These are phyloP conservation scores for Hydrangea macrophylla DNA, from an alignment of 148 eudicot genomes.

Conservation along the genomic window DNA sequence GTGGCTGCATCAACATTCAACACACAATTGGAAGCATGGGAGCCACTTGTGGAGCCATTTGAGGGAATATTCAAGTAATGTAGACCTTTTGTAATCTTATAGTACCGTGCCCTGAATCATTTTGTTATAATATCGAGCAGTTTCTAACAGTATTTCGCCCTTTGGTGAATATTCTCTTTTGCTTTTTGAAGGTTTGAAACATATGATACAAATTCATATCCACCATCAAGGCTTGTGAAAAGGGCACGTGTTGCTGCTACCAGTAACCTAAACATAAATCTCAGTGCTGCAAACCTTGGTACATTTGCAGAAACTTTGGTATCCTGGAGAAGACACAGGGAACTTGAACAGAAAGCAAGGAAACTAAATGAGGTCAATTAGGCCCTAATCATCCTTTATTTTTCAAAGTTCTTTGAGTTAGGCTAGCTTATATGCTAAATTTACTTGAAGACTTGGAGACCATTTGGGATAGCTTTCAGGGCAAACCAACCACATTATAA, in stretches of 20 bases:
- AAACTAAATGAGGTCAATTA: constrained; percentile 61
- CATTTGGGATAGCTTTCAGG: too few species aligned
- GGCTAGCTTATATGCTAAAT: constrained; percentile 9
- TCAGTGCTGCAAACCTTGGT: constrained; percentile 82
- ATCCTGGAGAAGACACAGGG: constrained; percentile 91
- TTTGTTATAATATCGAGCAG: background rate
- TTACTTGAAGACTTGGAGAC: background rate
- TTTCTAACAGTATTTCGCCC: background rate
- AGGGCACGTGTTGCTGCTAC: constrained; percentile 87
- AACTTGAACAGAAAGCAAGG: constrained; percentile 78
- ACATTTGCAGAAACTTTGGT: constrained; percentile 62
- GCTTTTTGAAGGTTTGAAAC: constrained; percentile 76
- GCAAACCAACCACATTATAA: too few species aligned
- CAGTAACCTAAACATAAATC: constrained; percentile 71
- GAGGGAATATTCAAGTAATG: constrained; percentile 96
- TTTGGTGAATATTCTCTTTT: background rate
- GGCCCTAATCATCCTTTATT: background rate
- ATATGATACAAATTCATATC: constrained; percentile 61
- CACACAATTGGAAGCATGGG: constrained; percentile 89
- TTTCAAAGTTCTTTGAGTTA: background rate
- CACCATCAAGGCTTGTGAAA: constrained; percentile 60
- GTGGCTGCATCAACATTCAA: constrained; percentile 97
- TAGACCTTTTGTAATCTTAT: background rate
- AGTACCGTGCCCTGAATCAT: background rate
- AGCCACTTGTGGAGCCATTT: constrained; percentile 94